phyloP scores from a whole-genome alignment of 495 filamentous ascomycete species.

The Neurospora sp. region DNA sequence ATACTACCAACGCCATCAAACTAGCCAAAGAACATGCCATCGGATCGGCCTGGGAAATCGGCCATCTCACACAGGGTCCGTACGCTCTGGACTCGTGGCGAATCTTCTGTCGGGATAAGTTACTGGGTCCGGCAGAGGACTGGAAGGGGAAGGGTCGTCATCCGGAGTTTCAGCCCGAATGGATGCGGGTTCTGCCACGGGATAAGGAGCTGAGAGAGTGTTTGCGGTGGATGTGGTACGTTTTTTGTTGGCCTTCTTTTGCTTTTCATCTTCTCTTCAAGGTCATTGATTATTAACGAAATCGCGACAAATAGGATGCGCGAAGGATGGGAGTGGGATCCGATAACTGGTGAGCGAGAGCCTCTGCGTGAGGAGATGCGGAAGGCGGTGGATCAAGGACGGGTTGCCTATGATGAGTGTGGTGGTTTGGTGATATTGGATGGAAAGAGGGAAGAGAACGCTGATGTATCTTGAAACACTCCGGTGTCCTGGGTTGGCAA shows the following conservation, averaged over 20 bases:
- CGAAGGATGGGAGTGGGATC: conserved; percentile 78
- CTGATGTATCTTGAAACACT: neutral
- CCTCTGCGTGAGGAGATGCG: conserved; percentile 45
- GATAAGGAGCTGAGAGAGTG: conserved; percentile 89
- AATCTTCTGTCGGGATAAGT: conserved; percentile 79
- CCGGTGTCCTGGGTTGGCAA: neutral
- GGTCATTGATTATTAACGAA: neutral
- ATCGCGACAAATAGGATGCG: conserved; percentile 29
- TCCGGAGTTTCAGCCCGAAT: conserved; percentile 54
- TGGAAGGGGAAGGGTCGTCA: conserved; percentile 45
- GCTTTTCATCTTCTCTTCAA: neutral
- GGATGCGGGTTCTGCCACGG: conserved; percentile 72
- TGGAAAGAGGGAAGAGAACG: neutral
- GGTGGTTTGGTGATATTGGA: conserved; percentile 36
- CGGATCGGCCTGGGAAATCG: conserved; percentile 67
- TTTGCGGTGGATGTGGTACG: conserved; percentile 81
- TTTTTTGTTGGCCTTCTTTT: neutral
- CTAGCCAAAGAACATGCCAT: conserved; percentile 28
- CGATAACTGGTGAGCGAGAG: conserved; percentile 52
- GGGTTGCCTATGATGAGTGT: conserved; percentile 51
- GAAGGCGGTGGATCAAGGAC: conserved; percentile 46
- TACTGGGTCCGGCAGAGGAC: conserved; percentile 51
- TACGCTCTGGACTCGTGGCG: conserved; percentile 91
- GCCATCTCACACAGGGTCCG: conserved; percentile 73
- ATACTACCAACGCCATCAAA: conserved; percentile 5